Evolutionary conservation across 2,329 filamentous ascomycete genomes (phyloP), one percentile per base, ranked within the genome.

Genomic region (Cladophialophora exuberans): DNA sequence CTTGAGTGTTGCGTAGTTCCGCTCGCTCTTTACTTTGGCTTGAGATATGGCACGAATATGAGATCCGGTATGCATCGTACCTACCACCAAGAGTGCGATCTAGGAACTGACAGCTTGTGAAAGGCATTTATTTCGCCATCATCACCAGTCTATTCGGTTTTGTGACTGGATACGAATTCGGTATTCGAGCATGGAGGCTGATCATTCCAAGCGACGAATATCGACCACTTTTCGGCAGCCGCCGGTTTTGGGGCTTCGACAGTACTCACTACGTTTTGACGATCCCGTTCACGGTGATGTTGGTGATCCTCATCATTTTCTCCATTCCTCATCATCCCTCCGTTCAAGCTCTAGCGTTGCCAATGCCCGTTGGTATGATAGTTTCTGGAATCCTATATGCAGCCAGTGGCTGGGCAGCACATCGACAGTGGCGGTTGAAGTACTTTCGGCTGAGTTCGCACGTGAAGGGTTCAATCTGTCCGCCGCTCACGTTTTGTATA

Each of bases 361-460:
- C 56, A 2, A 56, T 60, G 46, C 56, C 57, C 20, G 54, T 59
- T 20, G 72, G 74, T 10, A 53, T 62, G 49, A 60, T 60, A 10
- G 54, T 48, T 9, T 17, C 48, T 18, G 59, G 57, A 10, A 20
- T 42, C 2, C 55, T 53, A 13, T 49, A 60, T 13, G 36, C 56
- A 18, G 31, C 43, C 28, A 60, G 48, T 18, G 57, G 59, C 22
- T 41, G 52, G 42, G 59, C 56, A 3, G 50, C 44, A 9, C 53
- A 56, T 13, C 51, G 41, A 18, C 25, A 46, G 15, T 60, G 59
- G 56, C 56, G 49, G 28, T 33, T 60, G 48, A 55, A 42, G 36
- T 38, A 54, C 25, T 85, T 83, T 64, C 79, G 82, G 41, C 82
- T 87, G 57, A 85, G 82, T 51, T 87, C 84, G 1, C 81, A 83